Evolutionary conservation across 176 grass and related monocot genomes (phyloP).

Genomic region (Lolium perenne): DNA sequence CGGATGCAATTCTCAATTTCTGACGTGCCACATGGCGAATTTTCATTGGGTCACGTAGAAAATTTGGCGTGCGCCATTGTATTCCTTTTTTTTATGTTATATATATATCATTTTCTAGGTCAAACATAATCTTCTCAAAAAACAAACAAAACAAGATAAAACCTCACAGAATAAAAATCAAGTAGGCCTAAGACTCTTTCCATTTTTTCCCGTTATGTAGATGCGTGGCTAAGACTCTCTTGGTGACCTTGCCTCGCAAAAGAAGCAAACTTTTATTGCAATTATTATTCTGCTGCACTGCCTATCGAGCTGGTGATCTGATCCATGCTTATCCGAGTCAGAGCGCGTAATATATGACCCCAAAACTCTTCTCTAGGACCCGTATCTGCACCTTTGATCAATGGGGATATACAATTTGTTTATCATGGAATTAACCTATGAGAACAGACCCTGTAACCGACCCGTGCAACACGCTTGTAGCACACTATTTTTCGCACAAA

Average conservation of each 20-base stretch:
- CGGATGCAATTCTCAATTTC: too few species aligned
- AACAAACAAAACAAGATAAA: neutral
- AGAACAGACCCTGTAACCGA: neutral
- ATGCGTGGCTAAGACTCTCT: neutral
- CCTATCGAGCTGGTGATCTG: slow-evolving; percentile 38
- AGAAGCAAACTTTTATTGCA: neutral
- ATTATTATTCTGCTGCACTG: slow-evolving; percentile 11
- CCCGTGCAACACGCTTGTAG: neutral
- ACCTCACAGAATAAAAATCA: neutral
- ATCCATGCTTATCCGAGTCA: slow-evolving; percentile 27
- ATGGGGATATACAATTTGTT: neutral
- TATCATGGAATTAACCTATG: neutral
- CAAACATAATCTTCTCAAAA: neutral
- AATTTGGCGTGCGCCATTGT: too few species aligned
- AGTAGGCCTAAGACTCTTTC: neutral
- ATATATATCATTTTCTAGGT: neutral
- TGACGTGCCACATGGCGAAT: too few species aligned
- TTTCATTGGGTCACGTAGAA: too few species aligned
- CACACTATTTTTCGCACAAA: neutral
- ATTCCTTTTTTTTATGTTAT: neutral
- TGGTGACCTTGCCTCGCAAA: neutral
- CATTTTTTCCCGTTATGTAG: neutral
- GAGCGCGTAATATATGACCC: neutral
- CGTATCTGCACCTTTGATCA: neutral
- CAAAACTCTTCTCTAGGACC: neutral